phyloP scores from a whole-genome alignment of 495 filamentous ascomycete genomes.

The Aspergillus leporis region DNA sequence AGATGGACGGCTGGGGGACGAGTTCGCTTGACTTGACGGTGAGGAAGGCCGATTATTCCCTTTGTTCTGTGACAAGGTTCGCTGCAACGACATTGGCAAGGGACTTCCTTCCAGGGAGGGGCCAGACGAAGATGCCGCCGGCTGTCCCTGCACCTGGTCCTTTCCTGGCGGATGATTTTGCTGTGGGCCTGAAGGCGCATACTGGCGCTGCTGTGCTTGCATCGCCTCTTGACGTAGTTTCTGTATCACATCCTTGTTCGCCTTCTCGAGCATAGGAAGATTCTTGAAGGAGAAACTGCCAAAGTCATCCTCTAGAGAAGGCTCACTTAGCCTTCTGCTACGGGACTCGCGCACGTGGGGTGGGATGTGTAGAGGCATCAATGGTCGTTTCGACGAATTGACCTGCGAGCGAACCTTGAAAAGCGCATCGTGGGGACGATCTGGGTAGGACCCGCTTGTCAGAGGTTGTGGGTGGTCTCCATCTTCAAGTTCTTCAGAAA shows the following conservation, averaged over 20 bases:
- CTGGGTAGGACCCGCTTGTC: constrained; percentile 58
- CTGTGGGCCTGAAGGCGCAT: constrained; percentile 15
- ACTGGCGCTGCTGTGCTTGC: constrained; percentile 58
- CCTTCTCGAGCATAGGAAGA: constrained; percentile 91
- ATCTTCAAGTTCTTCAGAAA: constrained; percentile 91
- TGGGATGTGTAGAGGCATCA: constrained; percentile 95
- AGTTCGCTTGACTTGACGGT: constrained; percentile 78
- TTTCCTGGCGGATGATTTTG: constrained; percentile 2
- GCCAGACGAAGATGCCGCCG: constrained; percentile 45
- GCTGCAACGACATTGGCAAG: constrained; percentile 75
- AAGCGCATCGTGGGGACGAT: constrained; percentile 91
- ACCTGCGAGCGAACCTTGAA: constrained; percentile 86
- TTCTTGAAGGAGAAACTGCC: constrained; percentile 97
- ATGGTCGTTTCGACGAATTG: constrained; percentile 76
- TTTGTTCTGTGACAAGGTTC: constrained; percentile 77
- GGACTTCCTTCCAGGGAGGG: constrained; percentile 86
- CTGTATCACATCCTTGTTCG: constrained; percentile 97
- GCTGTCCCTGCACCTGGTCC: constrained; percentile 8
- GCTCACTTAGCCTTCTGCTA: constrained; percentile 86
- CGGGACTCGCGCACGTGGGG: constrained; percentile 85
- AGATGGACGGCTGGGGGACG: constrained; percentile 82
- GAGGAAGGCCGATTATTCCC: constrained; percentile 78
- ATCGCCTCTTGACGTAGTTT: constrained; percentile 88
- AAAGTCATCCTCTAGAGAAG: constrained; percentile 86
- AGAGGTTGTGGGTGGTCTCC: constrained; percentile 61